phyloP scores from a whole-genome alignment of 2,329 filamentous ascomycete species.

The Pochonia chlamydosporia region DNA sequence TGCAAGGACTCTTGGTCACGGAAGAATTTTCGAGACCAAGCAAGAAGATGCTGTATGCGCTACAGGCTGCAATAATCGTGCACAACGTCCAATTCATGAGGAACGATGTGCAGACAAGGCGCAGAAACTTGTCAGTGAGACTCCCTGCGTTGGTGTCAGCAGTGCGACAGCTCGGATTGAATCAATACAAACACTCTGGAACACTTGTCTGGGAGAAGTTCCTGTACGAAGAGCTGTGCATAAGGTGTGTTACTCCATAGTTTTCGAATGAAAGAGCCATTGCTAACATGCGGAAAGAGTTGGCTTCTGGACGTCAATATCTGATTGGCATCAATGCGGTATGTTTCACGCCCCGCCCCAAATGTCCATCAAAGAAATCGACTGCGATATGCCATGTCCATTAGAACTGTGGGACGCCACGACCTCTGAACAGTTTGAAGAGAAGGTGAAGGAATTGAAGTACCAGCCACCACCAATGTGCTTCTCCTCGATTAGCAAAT shows the following conservation, averaged over 20 bases:
- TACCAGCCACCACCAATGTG: not conserved
- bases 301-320: conserved; percentile 16
- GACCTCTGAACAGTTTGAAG: conserved; percentile 12
- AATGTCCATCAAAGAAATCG: conserved; percentile 18
- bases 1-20: not conserved
- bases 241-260: not conserved
- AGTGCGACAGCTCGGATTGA: conserved; percentile 3
- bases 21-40: not conserved
- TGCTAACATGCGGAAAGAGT: conserved; percentile 11
- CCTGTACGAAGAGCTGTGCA: not conserved
- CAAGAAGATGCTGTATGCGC: conserved; percentile 10
- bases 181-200: not conserved
- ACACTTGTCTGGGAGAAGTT: not conserved
- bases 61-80: conserved; percentile 20
- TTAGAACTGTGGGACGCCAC: conserved; percentile 19
- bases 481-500: not conserved
- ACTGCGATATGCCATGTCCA: conserved; percentile 17
- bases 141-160: conserved; percentile 15
- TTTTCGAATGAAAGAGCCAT: too few species aligned
- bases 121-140: conserved; percentile 11
- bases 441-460: not conserved
- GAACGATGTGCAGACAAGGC: conserved; percentile 11
- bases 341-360: conserved; percentile 17
- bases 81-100: conserved; percentile 15
- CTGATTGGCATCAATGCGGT: conserved; percentile 22